Conservation (phyloP, 805 yeast genomes). For the Wickerhamomyces kurtzmanii region DNA sequence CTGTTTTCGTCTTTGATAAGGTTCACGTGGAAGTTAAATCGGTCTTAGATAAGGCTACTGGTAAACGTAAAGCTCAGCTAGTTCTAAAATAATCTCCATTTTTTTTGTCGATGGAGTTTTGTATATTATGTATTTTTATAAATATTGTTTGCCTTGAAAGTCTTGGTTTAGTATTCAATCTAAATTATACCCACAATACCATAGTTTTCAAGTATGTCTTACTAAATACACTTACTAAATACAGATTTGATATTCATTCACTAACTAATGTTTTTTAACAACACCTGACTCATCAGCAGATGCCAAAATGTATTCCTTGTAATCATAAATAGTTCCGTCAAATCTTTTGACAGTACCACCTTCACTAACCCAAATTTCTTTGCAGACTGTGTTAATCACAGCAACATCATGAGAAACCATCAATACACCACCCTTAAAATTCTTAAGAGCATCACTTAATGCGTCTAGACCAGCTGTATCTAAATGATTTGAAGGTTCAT, state of each 20-base stretch:
- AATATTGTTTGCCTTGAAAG: no score
- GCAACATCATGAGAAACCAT: conserved; percentile 98
- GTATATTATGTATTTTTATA: no score
- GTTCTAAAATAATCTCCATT: conserved; percentile 31
- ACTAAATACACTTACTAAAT: no score
- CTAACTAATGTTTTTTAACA: conserved; percentile 76
- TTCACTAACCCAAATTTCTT: conserved; percentile 94
- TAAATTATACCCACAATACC: no score
- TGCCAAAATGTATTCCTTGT: conserved; percentile 78
- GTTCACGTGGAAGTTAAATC: conserved; percentile 78
- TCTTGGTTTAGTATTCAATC: no score
- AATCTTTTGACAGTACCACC: conserved; percentile 70
- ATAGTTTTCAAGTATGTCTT: no score
- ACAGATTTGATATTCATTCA: no score
- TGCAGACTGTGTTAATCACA: conserved; percentile 80
- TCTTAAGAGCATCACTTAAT: conserved; percentile 75
- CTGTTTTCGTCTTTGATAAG: conserved; percentile 70
- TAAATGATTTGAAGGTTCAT: conserved; percentile 97
- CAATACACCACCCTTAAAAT: conserved; percentile 89
- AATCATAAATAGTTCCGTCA: conserved; percentile 76
- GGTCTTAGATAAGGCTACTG: conserved; percentile 75
- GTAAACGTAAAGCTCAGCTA: conserved; percentile 86
- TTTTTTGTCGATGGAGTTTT: no score
- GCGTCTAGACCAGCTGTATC: conserved; percentile 98
- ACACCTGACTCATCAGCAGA: conserved; percentile 82